Evolutionary conservation across 495 filamentous ascomycete genomes (phyloP).

Genomic region (Penicillium canescens): DNA sequence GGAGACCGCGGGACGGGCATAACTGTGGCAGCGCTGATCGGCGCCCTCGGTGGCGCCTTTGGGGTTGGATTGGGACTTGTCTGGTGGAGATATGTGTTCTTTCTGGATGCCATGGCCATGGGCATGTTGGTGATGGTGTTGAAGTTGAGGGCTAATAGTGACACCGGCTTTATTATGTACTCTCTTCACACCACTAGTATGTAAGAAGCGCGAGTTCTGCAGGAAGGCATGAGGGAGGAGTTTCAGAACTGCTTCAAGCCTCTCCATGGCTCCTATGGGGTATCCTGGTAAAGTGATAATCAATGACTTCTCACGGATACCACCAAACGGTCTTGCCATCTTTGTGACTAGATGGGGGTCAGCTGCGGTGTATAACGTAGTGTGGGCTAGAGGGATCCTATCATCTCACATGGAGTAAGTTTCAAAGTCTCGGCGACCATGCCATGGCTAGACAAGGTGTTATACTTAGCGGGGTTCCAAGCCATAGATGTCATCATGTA

Average conservation of each 20-base stretch:
- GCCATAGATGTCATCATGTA: no score
- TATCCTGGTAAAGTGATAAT: slow-evolving; percentile 93
- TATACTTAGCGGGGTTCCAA: background rate
- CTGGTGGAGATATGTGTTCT: slow-evolving; percentile 66
- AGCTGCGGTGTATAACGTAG: slow-evolving; percentile 11
- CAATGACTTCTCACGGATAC: slow-evolving; percentile 77
- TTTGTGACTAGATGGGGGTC: slow-evolving; percentile 69
- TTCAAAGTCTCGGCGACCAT: slow-evolving; percentile 85
- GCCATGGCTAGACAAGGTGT: slow-evolving; percentile 59
- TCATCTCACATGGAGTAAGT: slow-evolving; percentile 67
- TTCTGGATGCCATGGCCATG: slow-evolving; percentile 62
- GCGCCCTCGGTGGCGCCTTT: slow-evolving; percentile 58
- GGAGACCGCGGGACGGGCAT: slow-evolving; percentile 88
- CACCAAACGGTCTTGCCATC: slow-evolving; percentile 94
- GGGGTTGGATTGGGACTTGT: slow-evolving; percentile 79
- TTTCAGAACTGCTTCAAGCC: slow-evolving; percentile 81
- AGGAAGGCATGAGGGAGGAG: slow-evolving; percentile 90
- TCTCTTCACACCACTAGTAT: slow-evolving; percentile 77
- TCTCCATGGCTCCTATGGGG: slow-evolving; percentile 93
- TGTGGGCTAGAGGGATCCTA: background rate
- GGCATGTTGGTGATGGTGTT: slow-evolving; percentile 53
- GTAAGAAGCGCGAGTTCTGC: slow-evolving; percentile 81
- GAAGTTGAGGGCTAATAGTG: slow-evolving; percentile 42
- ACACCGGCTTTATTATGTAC: slow-evolving; percentile 84
- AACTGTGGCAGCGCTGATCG: slow-evolving; percentile 71